A percentile compares a stretch with the other conserved stretches of the same genome.
Conservation (phyloP, 129 eudicot species). For the Helianthus tuberosus region DNA sequence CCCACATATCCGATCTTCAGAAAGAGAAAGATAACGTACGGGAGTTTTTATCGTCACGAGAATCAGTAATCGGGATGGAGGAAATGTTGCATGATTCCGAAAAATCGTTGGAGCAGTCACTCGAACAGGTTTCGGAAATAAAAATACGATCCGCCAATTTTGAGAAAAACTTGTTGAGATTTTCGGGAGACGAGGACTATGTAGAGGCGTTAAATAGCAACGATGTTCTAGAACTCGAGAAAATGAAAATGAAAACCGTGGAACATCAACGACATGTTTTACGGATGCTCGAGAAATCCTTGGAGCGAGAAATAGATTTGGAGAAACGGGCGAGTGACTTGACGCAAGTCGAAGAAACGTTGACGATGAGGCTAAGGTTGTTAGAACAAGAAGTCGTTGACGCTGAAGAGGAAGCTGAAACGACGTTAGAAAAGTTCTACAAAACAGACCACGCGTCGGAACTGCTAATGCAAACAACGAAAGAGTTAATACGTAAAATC, state of each 20-base stretch:
- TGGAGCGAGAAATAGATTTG: slow-evolving; percentile 77
- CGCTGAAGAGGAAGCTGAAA: slow-evolving; percentile 63
- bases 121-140: slow-evolving; percentile 60
- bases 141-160: slow-evolving; percentile 57
- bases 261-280: slow-evolving; percentile 74
- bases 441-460: slow-evolving; percentile 68
- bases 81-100: slow-evolving; percentile 59
- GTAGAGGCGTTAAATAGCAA: slow-evolving; percentile 21
- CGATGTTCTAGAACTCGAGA: slow-evolving; percentile 25
- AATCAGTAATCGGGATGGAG: slow-evolving; percentile 42
- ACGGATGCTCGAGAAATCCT: slow-evolving; percentile 81
- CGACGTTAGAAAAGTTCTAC: slow-evolving; percentile 51
- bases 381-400: slow-evolving; percentile 46
- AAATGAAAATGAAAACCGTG: slow-evolving; percentile 60
- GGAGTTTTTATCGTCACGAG: slow-evolving; percentile 45
- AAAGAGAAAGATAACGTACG: slow-evolving; percentile 44
- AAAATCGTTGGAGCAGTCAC: slow-evolving; percentile 64
- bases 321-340: slow-evolving; percentile 63
- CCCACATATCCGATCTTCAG: slow-evolving; percentile 45
- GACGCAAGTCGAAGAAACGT: slow-evolving; percentile 54
- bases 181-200: slow-evolving; percentile 36
- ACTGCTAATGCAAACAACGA: slow-evolving; percentile 59
- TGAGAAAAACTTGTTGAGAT: slow-evolving; percentile 45
- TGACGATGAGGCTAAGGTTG: slow-evolving; percentile 50
- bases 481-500: slow-evolving; percentile 51